A percentile compares a stretch with the other conserved stretches of the same genome.
Evolutionary conservation across 2,329 filamentous ascomycete genomes (phyloP).

Genomic region (Fusarium continuum): DNA sequence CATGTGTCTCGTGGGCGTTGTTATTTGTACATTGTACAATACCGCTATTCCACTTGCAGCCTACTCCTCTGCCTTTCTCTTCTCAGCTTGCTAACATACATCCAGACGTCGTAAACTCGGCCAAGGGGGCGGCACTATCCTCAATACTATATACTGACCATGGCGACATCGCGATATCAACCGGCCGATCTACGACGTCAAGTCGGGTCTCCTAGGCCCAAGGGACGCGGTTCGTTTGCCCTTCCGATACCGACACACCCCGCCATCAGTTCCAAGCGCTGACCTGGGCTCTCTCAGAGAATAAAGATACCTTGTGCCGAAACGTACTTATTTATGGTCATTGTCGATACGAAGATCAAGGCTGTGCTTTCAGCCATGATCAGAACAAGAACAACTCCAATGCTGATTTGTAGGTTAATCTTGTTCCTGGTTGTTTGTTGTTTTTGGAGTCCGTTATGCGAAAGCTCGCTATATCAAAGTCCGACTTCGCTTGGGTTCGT

Average conservation of each 20-base stretch:
- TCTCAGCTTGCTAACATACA: slow-evolving; percentile 28
- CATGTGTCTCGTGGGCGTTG: slow-evolving; percentile 9
- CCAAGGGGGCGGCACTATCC: slow-evolving; percentile 47
- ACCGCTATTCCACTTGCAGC: not conserved
- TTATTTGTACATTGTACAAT: not conserved
- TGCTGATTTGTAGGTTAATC: slow-evolving; percentile 60
- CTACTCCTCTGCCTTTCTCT: not conserved
- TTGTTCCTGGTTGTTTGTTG: slow-evolving; percentile 6
- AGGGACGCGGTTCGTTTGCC: slow-evolving; percentile 60
- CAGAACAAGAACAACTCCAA: slow-evolving; percentile 63
- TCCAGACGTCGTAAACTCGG: slow-evolving; percentile 56
- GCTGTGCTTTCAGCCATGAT: slow-evolving; percentile 91
- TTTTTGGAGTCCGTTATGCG: slow-evolving; percentile 7
- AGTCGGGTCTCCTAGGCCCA: slow-evolving; percentile 65
- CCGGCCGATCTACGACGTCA: slow-evolving; percentile 60
- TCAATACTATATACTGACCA: slow-evolving; percentile 48
- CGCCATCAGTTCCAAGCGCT: slow-evolving; percentile 14
- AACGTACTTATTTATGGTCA: slow-evolving; percentile 94
- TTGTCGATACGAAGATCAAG: slow-evolving; percentile 90
- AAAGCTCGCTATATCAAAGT: slow-evolving; percentile 7
- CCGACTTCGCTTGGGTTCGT: slow-evolving; percentile 8
- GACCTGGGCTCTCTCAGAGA: slow-evolving; percentile 60
- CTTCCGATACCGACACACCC: slow-evolving; percentile 6
- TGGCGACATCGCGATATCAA: slow-evolving; percentile 59
- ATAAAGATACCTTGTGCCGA: slow-evolving; percentile 89